Conservation (phyloP, 306 rosid genomes). For the Inga laurina region DNA sequence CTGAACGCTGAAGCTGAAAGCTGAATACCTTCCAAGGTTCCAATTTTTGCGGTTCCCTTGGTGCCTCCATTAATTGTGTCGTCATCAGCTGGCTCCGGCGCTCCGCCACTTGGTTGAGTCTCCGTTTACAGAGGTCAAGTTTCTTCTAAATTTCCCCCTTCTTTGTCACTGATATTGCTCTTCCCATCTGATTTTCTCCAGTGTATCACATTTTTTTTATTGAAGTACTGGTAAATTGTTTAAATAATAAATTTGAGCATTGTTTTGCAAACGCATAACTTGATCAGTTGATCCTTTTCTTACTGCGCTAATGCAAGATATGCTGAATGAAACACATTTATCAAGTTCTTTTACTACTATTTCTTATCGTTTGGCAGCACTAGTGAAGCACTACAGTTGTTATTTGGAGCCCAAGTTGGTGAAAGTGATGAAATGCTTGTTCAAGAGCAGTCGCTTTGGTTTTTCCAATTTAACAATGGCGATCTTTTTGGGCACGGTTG, state of each 20-base stretch:
- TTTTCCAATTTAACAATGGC: neutral
- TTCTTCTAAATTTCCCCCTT: neutral
- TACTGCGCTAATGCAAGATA: neutral
- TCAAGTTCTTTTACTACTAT: neutral
- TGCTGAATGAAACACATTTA: neutral
- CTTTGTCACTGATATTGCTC: neutral
- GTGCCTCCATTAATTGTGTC: neutral
- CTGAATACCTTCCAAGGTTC: neutral
- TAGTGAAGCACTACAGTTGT: neutral
- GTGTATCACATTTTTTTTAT: neutral
- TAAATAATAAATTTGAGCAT: neutral
- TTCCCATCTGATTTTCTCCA: slow-evolving; percentile 8
- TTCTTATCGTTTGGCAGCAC: neutral
- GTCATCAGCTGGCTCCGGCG: neutral
- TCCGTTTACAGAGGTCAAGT: neutral
- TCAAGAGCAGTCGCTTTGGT: neutral
- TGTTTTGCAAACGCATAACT: neutral
- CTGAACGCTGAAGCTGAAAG: neutral
- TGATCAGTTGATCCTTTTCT: slow-evolving; percentile 6
- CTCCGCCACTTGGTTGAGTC: neutral
- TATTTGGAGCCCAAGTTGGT: neutral
- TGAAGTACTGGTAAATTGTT: neutral
- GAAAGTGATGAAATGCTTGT: slow-evolving; percentile 1
- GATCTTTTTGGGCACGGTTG: neutral
- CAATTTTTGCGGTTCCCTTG: neutral